Evolutionary conservation across 805 yeast genomes (phyloP).

Genomic region (Nakazawaea sp.): DNA sequence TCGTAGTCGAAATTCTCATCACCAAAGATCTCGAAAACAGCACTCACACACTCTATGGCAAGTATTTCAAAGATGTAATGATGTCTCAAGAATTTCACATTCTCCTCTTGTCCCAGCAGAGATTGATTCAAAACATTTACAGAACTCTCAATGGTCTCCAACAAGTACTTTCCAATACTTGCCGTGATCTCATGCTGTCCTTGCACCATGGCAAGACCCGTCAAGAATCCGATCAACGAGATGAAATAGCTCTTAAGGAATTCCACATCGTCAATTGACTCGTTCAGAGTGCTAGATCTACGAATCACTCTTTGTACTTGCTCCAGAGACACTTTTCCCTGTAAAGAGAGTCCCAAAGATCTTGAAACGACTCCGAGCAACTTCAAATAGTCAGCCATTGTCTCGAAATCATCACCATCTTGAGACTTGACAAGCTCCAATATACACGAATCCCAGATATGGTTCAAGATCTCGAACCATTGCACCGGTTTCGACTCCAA

Average conservation of each 20-base stretch:
- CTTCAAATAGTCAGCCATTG: conserved; percentile 27
- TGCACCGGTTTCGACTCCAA: conserved; percentile 24
- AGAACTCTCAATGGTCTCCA: conserved; percentile 1
- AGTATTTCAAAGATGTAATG: conserved; percentile 17
- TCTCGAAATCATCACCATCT: conserved; percentile 8
- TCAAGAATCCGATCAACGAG: conserved; percentile 18
- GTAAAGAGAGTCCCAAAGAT: conserved; percentile 27
- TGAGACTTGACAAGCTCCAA: conserved; percentile 1
- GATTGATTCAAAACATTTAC: conserved; percentile 1
- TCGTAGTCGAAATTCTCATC: conserved; percentile 69
- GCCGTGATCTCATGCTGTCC: conserved; percentile 4
- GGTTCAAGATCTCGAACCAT: conserved; percentile 29
- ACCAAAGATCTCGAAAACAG: conserved; percentile 71
- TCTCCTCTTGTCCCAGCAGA: background rate
- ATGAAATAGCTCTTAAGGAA: conserved; percentile 16
- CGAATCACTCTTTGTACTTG: conserved; percentile 23
- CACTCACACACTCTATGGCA: conserved; percentile 53
- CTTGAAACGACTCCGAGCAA: conserved; percentile 32
- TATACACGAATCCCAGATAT: conserved; percentile 25
- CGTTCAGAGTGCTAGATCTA: conserved; percentile 7
- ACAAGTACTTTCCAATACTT: background rate
- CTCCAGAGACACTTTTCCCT: conserved; percentile 18
- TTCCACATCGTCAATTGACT: conserved; percentile 7
- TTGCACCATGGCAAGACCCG: conserved; percentile 16
- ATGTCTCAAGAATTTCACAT: background rate